Evolutionary conservation across 2,329 filamentous ascomycete genomes (phyloP), one percentile per base, ranked within the genome.

Genomic region (Chrysoporthe deuterocubensis): DNA sequence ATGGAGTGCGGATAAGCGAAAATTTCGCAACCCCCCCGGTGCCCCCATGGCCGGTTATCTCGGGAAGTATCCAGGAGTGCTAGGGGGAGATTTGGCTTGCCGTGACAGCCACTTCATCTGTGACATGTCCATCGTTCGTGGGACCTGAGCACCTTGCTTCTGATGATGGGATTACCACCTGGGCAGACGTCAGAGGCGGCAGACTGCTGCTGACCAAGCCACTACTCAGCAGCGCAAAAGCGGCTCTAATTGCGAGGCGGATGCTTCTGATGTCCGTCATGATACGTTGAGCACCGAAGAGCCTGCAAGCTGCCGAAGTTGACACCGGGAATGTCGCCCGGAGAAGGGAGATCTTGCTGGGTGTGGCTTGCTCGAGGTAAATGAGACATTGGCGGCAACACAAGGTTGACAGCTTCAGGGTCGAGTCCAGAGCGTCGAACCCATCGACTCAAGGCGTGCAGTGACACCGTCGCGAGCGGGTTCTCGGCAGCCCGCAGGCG

Each of bases 351-450:
- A 43, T 59, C 43, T 50, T n/a, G 11, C n/a, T 48, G 26, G 59
- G 46, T 70, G 68, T 70, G 68, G 68, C 66, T 67, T 70, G 68
- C 66, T 32, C 62, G 66, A 70, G 66, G 67, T 70, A 70, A 46
- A 70, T 66, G 66, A 68, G 48, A 59, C 21, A 56, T 59, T 62
- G 68, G 68, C 58, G 66, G 56, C 57, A 44, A 54, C 40, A 42
- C 52, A 42, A 62, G 61, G 58, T 63, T 68, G 59, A 63, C 52
- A 52, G 52, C 26, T 66, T 43, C 40, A n/a, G 52, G 56, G 21
- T 16, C 37, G 54, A 13, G 4, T 46, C 18, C 44, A 5, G 44
- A 13, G 32, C 52, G 46, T 44, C 40, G 66, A 59, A 40, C 40
- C 62, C 40, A 63, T 54, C 50, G 50, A 32, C 50, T n/a, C 21